phyloP scores from a whole-genome alignment of 305 asterid genomes.

The Rubia balearica region DNA sequence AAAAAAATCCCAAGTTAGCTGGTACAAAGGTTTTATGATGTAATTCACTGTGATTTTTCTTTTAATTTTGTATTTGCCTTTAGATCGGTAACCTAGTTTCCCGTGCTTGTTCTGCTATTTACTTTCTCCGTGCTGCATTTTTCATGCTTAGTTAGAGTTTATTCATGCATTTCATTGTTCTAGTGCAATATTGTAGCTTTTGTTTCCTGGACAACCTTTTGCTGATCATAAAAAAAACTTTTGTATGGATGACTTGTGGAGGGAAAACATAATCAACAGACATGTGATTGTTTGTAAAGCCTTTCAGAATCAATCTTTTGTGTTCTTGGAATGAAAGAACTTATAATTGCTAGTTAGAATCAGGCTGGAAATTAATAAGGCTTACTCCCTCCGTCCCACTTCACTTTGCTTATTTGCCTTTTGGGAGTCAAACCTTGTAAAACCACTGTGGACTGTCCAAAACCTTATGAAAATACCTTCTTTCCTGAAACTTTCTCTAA shows the following conservation, averaged over 20 bases:
- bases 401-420: no score
- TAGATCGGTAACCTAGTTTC: background rate
- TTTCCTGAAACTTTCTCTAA: no score
- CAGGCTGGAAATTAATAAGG: background rate
- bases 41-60: background rate
- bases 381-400: no score
- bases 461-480: no score
- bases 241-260: background rate
- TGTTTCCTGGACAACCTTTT: background rate
- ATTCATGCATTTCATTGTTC: background rate
- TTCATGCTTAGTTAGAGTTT: background rate
- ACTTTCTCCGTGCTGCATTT: background rate
- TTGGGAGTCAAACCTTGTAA: no score
- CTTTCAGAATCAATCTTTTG: background rate
- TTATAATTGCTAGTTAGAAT: background rate
- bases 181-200: background rate
- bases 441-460: no score
- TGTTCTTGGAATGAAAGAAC: background rate
- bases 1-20: background rate
- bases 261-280: conserved; percentile 1
- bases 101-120: background rate
- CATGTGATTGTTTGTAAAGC: background rate
- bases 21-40: background rate
- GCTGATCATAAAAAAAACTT: background rate
- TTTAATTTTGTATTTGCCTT: background rate